Conservation (phyloP, 352 stramenopile species). For the Phytopythium ostracodes region DNA sequence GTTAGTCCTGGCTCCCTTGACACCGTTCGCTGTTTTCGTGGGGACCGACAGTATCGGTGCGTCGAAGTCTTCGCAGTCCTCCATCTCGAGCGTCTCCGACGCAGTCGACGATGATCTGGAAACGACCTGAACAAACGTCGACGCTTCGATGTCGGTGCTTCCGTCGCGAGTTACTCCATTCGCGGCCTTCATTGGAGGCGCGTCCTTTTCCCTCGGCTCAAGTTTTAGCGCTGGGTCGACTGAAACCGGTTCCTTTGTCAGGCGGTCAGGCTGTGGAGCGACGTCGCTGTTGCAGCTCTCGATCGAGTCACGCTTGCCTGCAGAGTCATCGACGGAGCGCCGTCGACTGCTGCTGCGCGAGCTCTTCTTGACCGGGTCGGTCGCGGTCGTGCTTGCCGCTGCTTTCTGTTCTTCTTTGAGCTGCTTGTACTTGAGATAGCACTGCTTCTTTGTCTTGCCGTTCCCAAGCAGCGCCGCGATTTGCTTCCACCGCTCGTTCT, state of each 20-base stretch:
- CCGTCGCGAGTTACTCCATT: background rate
- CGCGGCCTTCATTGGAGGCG: background rate
- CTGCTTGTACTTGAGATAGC: constrained; percentile 85
- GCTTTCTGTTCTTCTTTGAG: constrained; percentile 62
- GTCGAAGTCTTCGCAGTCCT: constrained; percentile 52
- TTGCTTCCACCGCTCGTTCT: constrained; percentile 69
- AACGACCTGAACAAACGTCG: constrained; percentile 2
- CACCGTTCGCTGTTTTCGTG: background rate
- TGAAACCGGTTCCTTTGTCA: background rate
- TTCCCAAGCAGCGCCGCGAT: constrained; percentile 57
- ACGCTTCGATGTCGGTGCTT: background rate
- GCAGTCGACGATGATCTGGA: constrained; percentile 1
- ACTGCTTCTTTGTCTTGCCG: constrained; percentile 72
- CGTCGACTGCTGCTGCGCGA: constrained; percentile 12
- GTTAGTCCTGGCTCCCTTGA: background rate
- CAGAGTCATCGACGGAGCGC: constrained; percentile 8
- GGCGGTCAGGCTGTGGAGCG: background rate
- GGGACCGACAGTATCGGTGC: background rate
- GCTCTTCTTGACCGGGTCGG: constrained; percentile 12
- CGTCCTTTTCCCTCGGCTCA: background rate
- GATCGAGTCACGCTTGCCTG: background rate
- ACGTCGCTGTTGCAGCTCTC: background rate
- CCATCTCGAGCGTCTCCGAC: constrained; percentile 33
- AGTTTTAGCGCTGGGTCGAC: background rate
- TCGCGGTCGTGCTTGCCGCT: constrained; percentile 8